A percentile compares a stretch with the other conserved stretches of the same genome.
Conservation (phyloP, 805 yeast genomes). For the Lipomyces chichibuensis region DNA sequence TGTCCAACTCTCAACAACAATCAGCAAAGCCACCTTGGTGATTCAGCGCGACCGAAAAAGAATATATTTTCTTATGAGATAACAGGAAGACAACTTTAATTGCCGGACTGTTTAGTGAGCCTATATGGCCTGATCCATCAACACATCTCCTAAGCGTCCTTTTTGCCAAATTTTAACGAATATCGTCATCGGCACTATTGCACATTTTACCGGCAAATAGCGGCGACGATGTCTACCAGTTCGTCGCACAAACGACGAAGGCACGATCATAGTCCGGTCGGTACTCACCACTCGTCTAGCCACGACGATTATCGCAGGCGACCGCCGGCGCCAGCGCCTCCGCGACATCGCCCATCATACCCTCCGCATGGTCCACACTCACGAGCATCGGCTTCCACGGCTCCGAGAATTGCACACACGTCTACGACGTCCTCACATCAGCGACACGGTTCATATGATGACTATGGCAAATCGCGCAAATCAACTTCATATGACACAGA, state of each 20-base stretch:
- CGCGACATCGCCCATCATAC: background rate
- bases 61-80: background rate
- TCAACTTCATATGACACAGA: background rate
- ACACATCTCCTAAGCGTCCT: background rate
- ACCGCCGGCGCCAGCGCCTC: background rate
- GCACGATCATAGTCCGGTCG: background rate
- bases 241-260: conserved; percentile 5
- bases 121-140: background rate
- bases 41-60: background rate
- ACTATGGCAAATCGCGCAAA: background rate
- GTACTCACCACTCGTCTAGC: background rate
- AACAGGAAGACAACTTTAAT: background rate
- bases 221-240: conserved; percentile 1
- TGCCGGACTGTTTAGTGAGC: background rate
- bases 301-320: conserved; percentile 1
- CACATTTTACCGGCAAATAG: background rate
- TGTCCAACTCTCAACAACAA: background rate
- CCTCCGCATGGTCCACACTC: background rate
- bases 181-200: background rate
- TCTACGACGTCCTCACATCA: background rate
- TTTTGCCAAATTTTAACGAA: background rate
- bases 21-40: background rate
- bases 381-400: background rate
- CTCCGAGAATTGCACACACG: background rate
- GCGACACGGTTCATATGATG: background rate